Base-by-base conservation (phyloP, 2,329 filamentous ascomycete species). In the Exophiala lecanii-corni region DNA sequence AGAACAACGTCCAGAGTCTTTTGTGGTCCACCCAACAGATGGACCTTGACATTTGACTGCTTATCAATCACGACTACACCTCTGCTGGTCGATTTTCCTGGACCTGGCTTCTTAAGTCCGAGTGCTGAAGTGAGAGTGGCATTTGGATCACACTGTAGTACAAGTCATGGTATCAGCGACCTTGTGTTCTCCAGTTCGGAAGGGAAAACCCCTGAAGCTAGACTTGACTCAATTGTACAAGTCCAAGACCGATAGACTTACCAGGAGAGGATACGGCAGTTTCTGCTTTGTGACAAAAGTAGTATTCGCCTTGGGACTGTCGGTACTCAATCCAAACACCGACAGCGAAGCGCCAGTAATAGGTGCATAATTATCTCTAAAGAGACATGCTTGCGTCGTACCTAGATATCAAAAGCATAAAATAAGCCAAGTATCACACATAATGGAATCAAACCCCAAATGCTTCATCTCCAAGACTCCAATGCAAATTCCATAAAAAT, bases 211-310 rank as follows among this genome's bases (percentile, higher is more conserved):
- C n/a, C n/a, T n/a, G n/a, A n/a, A n/a, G n/a, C n/a, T n/a, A n/a
- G n/a, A n/a, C n/a, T n/a, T n/a, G n/a, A n/a, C n/a, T n/a, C n/a
- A n/a, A n/a, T n/a, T n/a, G n/a, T n/a, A n/a, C n/a, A n/a, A n/a
- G n/a, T n/a, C n/a, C 15, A 12, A 36, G n/a, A 32, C 30, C n/a
- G 30, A 16, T 7, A 13, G 16, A 20, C 47, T 45, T 17, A 53
- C 50, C 41, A 98, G 78, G 34, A 98, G 79, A 25, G 84, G 73
- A 65, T 95, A 98, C 4, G 84, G 86, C 41, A 97, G 78, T 51
- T 84, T 87, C 66, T 97, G 87, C 72, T 94, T 95, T 30, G 81
- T 82, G 68, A 88, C 85, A 76, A 97, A 98, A 34, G 80, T 87
- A 17, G 86, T 89, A 72, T 98, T 98, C 58, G 88, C 81, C 69